Conservation (phyloP, 2,329 filamentous ascomycete genomes). For the Stemphylium lycopersici region DNA sequence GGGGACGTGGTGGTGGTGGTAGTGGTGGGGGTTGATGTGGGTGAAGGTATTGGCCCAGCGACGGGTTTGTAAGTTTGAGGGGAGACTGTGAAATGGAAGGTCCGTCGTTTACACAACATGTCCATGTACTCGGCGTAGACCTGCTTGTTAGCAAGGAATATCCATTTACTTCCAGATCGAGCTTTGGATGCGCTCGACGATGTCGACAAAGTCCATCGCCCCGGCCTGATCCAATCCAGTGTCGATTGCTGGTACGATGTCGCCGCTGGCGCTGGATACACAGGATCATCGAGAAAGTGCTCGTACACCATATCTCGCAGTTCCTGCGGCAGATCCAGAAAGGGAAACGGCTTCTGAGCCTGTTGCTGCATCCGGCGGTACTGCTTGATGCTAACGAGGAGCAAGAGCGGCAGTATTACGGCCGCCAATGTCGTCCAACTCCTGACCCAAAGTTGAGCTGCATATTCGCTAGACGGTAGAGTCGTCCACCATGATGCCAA, state of each 20-base stretch:
- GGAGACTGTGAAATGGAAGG: constrained; percentile 42
- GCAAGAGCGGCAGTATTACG: constrained; percentile 15
- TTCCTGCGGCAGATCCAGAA: constrained; percentile 40
- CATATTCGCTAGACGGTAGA: background rate
- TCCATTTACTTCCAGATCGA: constrained; percentile 25
- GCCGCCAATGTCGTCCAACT: constrained; percentile 13
- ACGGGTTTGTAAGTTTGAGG: constrained; percentile 35
- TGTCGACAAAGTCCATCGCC: constrained; percentile 7
- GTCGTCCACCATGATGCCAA: background rate
- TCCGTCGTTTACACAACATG: constrained; percentile 38
- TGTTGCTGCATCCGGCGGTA: constrained; percentile 29
- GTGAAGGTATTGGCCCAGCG: background rate
- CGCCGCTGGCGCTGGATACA: constrained; percentile 32
- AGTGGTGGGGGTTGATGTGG: background rate
- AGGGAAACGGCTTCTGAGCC: constrained; percentile 32
- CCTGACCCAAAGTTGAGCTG: background rate
- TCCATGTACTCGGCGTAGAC: constrained; percentile 45
- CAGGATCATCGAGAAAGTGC: constrained; percentile 38
- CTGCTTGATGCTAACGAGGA: constrained; percentile 15
- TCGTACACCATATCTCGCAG: constrained; percentile 44
- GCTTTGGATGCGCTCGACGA: background rate
- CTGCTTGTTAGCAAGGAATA: constrained; percentile 43
- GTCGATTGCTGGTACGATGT: constrained; percentile 14
- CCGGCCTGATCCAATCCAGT: constrained; percentile 27
- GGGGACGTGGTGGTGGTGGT: background rate